Conservation (phyloP, 1,284 basidiomycete genomes). For the Ceratobasidium sp. region DNA sequence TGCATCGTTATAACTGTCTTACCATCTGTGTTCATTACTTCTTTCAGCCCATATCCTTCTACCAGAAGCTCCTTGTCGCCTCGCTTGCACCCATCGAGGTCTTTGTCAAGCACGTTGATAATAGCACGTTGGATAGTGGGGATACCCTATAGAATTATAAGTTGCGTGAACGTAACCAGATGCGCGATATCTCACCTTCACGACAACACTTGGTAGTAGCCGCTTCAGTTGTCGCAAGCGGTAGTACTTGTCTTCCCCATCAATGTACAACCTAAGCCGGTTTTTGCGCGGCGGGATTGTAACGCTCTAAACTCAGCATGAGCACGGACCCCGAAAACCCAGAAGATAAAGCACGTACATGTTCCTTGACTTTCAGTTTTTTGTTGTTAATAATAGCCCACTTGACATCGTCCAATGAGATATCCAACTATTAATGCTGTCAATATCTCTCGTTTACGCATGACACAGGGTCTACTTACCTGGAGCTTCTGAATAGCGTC, state of each 20-base stretch:
- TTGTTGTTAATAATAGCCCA: conserved; percentile 89
- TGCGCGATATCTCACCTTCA: conserved; percentile 72
- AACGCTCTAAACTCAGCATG: conserved; percentile 67
- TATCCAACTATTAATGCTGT: conserved; percentile 76
- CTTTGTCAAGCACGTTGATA: conserved; percentile 91
- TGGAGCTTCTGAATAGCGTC: conserved; percentile 92
- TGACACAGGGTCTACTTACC: conserved; percentile 59
- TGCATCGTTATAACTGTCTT: conserved; percentile 49
- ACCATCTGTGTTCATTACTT: conserved; percentile 99
- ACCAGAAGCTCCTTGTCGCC: conserved; percentile 90
- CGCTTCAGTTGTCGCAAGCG: conserved; percentile 88
- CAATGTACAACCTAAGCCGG: conserved; percentile 88
- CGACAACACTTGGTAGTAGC: conserved; percentile 83
- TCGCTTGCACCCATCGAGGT: conserved; percentile 80
- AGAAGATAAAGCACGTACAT: conserved; percentile 61
- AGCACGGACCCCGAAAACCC: neutral
- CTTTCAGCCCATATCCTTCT: conserved; percentile 97
- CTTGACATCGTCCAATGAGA: conserved; percentile 94
- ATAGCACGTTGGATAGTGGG: conserved; percentile 88
- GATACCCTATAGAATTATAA: conserved; percentile 71
- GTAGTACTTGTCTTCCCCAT: conserved; percentile 89
- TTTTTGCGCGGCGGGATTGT: conserved; percentile 81
- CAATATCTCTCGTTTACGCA: neutral
- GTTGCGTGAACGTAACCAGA: neutral
- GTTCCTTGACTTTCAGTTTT: conserved; percentile 94